Evolutionary conservation across 768 basidiomycete species (phyloP).

Genomic region (Termitomyces titanicus): DNA sequence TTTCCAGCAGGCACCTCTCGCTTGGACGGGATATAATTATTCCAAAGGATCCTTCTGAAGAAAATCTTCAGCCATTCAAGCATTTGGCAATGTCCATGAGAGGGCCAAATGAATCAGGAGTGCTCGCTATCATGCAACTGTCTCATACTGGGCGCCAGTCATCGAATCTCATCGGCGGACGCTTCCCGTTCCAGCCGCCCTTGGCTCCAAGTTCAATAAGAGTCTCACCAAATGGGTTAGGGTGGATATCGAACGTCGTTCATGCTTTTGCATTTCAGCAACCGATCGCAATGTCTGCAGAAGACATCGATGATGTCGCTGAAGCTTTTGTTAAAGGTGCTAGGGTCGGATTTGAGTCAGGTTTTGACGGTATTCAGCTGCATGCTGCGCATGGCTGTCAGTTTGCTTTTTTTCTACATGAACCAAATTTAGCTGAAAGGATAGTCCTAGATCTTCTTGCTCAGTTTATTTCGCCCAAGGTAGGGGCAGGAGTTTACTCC

Average conservation of each 20-base stretch:
- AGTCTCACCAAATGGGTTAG: slow-evolving; percentile 30
- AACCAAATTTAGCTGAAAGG: background rate
- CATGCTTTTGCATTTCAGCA: slow-evolving; percentile 57
- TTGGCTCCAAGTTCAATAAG: slow-evolving; percentile 68
- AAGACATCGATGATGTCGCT: slow-evolving; percentile 61
- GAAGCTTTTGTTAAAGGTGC: slow-evolving; percentile 68
- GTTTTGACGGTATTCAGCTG: slow-evolving; percentile 85
- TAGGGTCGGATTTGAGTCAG: slow-evolving; percentile 54
- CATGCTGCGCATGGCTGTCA: slow-evolving; percentile 86
- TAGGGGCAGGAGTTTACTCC: slow-evolving; percentile 18
- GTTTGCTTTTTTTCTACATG: slow-evolving; percentile 24
- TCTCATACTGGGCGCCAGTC: slow-evolving; percentile 86
- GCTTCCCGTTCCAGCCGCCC: slow-evolving; percentile 55
- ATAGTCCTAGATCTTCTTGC: slow-evolving; percentile 61
- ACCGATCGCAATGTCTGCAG: slow-evolving; percentile 53
- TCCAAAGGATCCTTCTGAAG: slow-evolving; percentile 39
- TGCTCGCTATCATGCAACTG: slow-evolving; percentile 77
- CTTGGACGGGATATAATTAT: slow-evolving; percentile 72
- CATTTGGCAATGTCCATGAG: slow-evolving; percentile 50
- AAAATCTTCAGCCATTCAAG: slow-evolving; percentile 47
- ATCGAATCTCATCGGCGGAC: slow-evolving; percentile 64
- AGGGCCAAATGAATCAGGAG: slow-evolving; percentile 18
- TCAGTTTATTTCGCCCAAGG: slow-evolving; percentile 76
- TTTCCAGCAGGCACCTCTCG: slow-evolving; percentile 56
- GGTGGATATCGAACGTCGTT: slow-evolving; percentile 32